Conservation (phyloP, 1,139 yeast species). For the Yamadazyma blattariae region DNA sequence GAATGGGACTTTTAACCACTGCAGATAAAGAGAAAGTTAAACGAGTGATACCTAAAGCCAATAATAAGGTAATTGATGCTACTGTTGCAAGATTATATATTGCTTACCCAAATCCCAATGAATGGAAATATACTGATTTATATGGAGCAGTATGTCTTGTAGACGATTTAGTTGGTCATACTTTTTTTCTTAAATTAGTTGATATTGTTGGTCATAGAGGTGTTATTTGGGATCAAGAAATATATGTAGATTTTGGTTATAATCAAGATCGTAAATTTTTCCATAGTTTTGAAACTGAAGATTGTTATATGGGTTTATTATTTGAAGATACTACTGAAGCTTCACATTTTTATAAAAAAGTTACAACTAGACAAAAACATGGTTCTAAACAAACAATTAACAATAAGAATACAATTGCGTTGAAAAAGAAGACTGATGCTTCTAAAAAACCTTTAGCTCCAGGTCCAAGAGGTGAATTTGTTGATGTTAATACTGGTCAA, state of each 20-base stretch:
- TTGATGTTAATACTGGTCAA: slow-evolving; percentile 51
- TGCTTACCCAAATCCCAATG: slow-evolving; percentile 78
- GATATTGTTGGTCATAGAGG: slow-evolving; percentile 82
- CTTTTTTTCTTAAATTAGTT: slow-evolving; percentile 84
- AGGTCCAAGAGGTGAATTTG: slow-evolving; percentile 74
- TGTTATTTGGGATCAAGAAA: slow-evolving; percentile 95
- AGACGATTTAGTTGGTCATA: slow-evolving; percentile 92
- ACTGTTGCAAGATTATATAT: slow-evolving; percentile 87
- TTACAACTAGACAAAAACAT: slow-evolving; percentile 71
- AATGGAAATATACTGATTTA: slow-evolving; percentile 87
- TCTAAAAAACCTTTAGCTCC: slow-evolving; percentile 20
- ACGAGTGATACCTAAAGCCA: slow-evolving; percentile 81
- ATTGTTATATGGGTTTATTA: slow-evolving; percentile 81
- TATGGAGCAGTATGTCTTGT: slow-evolving; percentile 85
- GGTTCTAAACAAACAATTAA: slow-evolving; percentile 82
- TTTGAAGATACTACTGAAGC: slow-evolving; percentile 93
- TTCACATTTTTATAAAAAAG: slow-evolving; percentile 74
- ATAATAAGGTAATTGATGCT: slow-evolving; percentile 86
- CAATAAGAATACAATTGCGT: slow-evolving; percentile 84
- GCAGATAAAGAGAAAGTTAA: slow-evolving; percentile 86
- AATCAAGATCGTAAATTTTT: slow-evolving; percentile 92
- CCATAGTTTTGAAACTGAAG: slow-evolving; percentile 92
- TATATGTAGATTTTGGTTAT: slow-evolving; percentile 83
- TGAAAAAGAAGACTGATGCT: slow-evolving; percentile 46
- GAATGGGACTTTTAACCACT: slow-evolving; percentile 62